A percentile compares a stretch with the other conserved stretches of the same genome.
Conservation (phyloP, 2,329 filamentous ascomycete species). For the Neofusicoccum parvum region DNA sequence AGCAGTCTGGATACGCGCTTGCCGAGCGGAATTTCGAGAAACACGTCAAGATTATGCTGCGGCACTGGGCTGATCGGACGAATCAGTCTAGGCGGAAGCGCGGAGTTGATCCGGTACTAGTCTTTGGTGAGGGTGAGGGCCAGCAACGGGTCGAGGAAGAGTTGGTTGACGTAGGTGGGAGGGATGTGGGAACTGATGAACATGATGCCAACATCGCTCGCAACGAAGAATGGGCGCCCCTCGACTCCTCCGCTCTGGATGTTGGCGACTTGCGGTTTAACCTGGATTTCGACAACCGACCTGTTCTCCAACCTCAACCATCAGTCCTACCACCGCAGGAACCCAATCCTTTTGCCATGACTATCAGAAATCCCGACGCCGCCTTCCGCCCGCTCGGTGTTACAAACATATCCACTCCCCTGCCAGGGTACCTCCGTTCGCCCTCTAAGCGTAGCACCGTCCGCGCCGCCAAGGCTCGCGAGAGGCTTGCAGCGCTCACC, state of each 20-base stretch:
- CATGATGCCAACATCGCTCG: constrained; percentile 33
- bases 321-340: constrained; percentile 24
- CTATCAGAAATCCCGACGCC: constrained; percentile 34
- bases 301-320: background rate
- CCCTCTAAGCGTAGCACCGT: constrained; percentile 46
- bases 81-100: constrained; percentile 29
- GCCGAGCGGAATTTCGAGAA: constrained; percentile 56
- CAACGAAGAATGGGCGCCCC: constrained; percentile 42
- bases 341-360: constrained; percentile 25
- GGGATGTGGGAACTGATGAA: constrained; percentile 14
- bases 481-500: constrained; percentile 22
- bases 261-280: constrained; percentile 27
- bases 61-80: constrained; percentile 56
- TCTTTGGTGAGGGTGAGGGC: constrained; percentile 22
- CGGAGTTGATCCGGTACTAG: constrained; percentile 22
- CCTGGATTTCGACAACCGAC: constrained; percentile 14
- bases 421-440: constrained; percentile 49
- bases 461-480: constrained; percentile 25
- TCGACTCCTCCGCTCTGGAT: constrained; percentile 38
- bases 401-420: constrained; percentile 25
- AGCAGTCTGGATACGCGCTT: constrained; percentile 57
- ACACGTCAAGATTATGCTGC: constrained; percentile 58
- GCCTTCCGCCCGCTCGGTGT: background rate
- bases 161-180: background rate
- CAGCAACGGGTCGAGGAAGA: background rate